Evolutionary conservation across 805 yeast genomes (phyloP).

Genomic region (Brettanomyces anomalus): DNA sequence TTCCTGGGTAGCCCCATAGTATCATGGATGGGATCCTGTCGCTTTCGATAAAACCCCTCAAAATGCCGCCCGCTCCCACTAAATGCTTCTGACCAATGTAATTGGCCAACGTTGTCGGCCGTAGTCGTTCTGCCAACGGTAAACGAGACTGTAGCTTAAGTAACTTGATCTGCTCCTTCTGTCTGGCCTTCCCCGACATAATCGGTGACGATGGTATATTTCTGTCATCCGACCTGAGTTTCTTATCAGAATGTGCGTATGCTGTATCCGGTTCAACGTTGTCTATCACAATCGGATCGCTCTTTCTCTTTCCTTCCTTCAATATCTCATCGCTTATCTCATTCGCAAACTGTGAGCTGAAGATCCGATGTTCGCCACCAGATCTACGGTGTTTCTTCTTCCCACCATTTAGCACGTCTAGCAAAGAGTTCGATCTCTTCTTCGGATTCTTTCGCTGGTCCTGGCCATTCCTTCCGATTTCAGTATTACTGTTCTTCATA

Average conservation of each 20-base stretch:
- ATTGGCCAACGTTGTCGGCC: constrained; percentile 64
- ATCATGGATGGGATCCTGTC: constrained; percentile 79
- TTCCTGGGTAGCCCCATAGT: constrained; percentile 95
- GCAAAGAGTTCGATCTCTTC: not conserved
- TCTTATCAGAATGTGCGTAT: not conserved
- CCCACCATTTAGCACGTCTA: not conserved
- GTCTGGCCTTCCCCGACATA: constrained; percentile 2
- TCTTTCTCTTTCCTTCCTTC: not conserved
- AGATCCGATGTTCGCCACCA: not conserved
- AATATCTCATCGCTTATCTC: not conserved
- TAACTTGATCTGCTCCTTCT: constrained; percentile 2
- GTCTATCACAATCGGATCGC: not conserved
- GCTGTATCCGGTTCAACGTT: not conserved
- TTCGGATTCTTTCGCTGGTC: not conserved
- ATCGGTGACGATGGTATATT: not conserved
- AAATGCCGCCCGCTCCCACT: constrained; percentile 53
- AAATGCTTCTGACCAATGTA: constrained; percentile 84
- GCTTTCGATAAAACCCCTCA: constrained; percentile 54
- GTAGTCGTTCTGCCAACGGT: constrained; percentile 71
- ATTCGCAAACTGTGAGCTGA: not conserved
- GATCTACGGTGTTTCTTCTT: not conserved
- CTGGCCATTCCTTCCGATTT: not conserved
- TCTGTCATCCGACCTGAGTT: not conserved
- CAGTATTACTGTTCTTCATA: not conserved
- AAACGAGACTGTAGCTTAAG: constrained; percentile 16